Base-by-base conservation (phyloP, 2,329 filamentous ascomycete species). In the Thyridium curvatum region DNA sequence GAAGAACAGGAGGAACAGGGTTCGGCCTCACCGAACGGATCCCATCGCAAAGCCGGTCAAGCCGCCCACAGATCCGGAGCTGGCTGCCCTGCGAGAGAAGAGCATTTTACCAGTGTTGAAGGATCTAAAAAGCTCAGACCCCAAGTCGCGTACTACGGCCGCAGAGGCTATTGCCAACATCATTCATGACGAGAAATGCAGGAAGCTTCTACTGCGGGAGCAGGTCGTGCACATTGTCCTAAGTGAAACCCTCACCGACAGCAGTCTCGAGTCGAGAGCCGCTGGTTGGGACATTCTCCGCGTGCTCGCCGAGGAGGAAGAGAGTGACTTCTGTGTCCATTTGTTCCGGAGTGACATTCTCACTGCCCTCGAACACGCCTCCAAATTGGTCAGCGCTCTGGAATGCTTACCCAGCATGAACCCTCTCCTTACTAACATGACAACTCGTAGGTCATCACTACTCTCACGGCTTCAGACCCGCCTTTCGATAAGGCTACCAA, bases 201-300 rank as follows among this genome's bases (percentile, higher is more conserved):
- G 81, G 46, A 84, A 83, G 58, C 56, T 85, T 40, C 67, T 85
- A 16, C 62, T 84, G 43, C 67, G 79, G 16, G 81, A 85, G 58
- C 77, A 82, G 56, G 67, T 85, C 46, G 78, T 84, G 32, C 72
- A 71, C 48, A 73, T 74, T 38, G 56, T 85, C 32, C 68, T 84
- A 43, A 77, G 71, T 26, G 75, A 83, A 62, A 82, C 77, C 21
- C 60, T 84, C 40, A 79, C 77, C 17, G 80, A 85, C 52, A 62
- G 71, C 30, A 76, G 69, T 41, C 63, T 82, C 38, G 79, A 84
- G 58, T 78, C 77, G 49, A 69, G 76, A 35, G 74, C 78, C 32
- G 76, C 79, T 15, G 81, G 78, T n/a, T 85, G 81, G 81, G 72
- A 74, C 12, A 80, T 84, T 46, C 61, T 85, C 38, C 69, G 72